Base-by-base conservation (phyloP, 2,329 filamentous ascomycete species). In the Penicillium sp. region DNA sequence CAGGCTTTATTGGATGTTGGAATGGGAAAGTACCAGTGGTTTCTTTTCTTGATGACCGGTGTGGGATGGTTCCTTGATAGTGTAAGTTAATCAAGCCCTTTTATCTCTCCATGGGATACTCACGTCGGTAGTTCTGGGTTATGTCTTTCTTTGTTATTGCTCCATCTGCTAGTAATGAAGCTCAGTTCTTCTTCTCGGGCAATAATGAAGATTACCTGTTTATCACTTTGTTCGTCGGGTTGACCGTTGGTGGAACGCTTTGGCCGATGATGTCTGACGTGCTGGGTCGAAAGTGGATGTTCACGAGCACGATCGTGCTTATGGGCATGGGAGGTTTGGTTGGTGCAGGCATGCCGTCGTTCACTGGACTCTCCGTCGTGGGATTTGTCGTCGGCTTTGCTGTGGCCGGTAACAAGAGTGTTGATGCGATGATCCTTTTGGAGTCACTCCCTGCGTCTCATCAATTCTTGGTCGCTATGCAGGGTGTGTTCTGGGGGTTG, bases 321-420 rank as follows among this genome's bases (percentile, higher is more conserved):
- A 62, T 64, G 57, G 56, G 61, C 1, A 61, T 61, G 56, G 61
- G 58, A 11, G 64, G 59, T 0, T 45, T 66, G 4, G 64, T 66
- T 11, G 63, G 63, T 4, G 64, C 64, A 2, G 64, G 63, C 3
- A 63, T 64, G 61, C 61, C 63, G 14, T 57, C 59, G 1, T 65
- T 65, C 42, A 63, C 55, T 3, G 58, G 59, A 76, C 71, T 66
- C 8, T 65, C 54, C 33, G 61, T 66, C 1, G 57, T 65, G 3
- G 57, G 64, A 29, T 60, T 52, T 33, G 57, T 66, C 13, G 55
- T 66, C 2, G 64, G 64, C 22, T 58, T 64, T 33, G 62, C 60
- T 1, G 52, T 59, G 3, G 64, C 56, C 1, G 62, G 64, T 2
- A 66, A 66, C 14, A 57, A 63, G 39, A 26, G 49, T 10, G 57